phyloP scores from a whole-genome alignment of 495 filamentous ascomycete genomes.

The Hypoxylon fuscum region DNA sequence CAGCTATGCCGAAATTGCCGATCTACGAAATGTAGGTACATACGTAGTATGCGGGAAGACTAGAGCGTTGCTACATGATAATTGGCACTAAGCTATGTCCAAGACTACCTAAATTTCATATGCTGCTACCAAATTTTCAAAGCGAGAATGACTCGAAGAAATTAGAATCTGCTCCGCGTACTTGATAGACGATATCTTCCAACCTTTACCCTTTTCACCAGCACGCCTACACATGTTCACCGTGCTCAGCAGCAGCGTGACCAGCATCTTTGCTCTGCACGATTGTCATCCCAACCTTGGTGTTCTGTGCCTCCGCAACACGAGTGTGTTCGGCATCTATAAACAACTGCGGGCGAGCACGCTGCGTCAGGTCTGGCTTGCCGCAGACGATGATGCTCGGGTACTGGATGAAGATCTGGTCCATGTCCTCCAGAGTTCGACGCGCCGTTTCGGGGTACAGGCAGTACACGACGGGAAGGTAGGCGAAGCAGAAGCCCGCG shows the following conservation, averaged over 20 bases:
- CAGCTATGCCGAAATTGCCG: no score
- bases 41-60: no score
- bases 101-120: no score
- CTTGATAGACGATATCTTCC: background rate
- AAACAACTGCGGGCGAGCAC: conserved; percentile 35
- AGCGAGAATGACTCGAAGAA: no score
- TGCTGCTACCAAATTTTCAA: no score
- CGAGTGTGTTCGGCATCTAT: conserved; percentile 38
- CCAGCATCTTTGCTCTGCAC: background rate
- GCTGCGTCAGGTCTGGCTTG: conserved; percentile 42
- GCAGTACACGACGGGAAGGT: conserved; percentile 44
- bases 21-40: no score
- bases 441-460: conserved; percentile 48
- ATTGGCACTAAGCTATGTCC: no score
- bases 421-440: conserved; percentile 49
- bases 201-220: background rate
- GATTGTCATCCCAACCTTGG: background rate
- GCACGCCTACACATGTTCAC: background rate
- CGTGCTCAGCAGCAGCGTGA: background rate
- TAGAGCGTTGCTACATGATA: no score
- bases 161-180: background rate
- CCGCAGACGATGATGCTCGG: conserved; percentile 48
- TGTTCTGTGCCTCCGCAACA: conserved; percentile 1
- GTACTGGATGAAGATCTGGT: conserved; percentile 47
- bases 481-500: conserved; percentile 36